Percentiles rank a stretch among this genome's conserved stretches.
Evolutionary conservation across 768 basidiomycete species (phyloP).

Genomic region (Tricholoma furcatifolium): DNA sequence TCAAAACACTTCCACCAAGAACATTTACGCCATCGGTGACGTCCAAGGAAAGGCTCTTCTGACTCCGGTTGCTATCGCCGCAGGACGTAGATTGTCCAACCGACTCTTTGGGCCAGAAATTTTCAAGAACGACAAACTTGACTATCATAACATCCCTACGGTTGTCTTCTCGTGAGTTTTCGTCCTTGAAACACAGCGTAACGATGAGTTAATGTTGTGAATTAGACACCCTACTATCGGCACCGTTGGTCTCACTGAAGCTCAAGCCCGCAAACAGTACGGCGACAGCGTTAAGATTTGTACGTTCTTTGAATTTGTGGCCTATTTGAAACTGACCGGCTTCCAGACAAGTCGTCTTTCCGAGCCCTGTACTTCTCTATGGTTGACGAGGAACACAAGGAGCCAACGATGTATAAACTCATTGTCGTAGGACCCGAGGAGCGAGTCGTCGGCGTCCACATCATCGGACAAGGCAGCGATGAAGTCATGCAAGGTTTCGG

Average conservation of each 20-base stretch:
- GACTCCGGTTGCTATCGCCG: constrained; percentile 97
- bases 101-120: constrained; percentile 85
- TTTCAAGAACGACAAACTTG: constrained; percentile 85
- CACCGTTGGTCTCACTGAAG: constrained; percentile 92
- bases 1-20: constrained; percentile 74
- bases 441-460: constrained; percentile 93
- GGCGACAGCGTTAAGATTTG: constrained; percentile 92
- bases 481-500: constrained; percentile 95
- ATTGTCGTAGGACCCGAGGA: constrained; percentile 86
- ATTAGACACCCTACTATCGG: constrained; percentile 91
- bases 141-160: constrained; percentile 87
- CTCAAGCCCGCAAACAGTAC: constrained; percentile 83
- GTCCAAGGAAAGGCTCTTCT: constrained; percentile 89
- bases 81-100: constrained; percentile 86
- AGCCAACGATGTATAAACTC: constrained; percentile 93
- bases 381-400: constrained; percentile 87
- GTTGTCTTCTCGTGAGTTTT: constrained; percentile 92
- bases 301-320: constrained; percentile 36
- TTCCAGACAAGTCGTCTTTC: constrained; percentile 75
- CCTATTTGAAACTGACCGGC: not conserved
- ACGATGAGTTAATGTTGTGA: constrained; percentile 3
- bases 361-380: constrained; percentile 90
- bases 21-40: constrained; percentile 86
- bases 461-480: constrained; percentile 89
- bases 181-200: not conserved